These are phyloP conservation scores for Dothistroma pini DNA, from an alignment of 2,329 filamentous ascomycete species.

Conservation along the genomic window DNA sequence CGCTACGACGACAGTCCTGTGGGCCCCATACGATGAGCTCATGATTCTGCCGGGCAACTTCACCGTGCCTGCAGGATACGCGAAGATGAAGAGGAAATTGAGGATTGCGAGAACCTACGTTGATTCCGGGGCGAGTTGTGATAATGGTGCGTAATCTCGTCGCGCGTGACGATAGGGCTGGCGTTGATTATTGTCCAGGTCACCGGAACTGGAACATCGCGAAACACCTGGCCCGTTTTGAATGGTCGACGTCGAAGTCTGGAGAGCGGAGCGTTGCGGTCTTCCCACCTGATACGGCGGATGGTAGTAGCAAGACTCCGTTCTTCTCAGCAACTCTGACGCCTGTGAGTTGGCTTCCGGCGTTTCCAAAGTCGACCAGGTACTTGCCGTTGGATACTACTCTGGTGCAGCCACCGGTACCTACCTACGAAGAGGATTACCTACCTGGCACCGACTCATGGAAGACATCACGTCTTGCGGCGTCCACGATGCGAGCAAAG, in stretches of 20 bases:
- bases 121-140: not conserved
- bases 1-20: constrained; percentile 2
- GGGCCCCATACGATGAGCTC: constrained; percentile 7
- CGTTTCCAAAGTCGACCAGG: constrained; percentile 2
- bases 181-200: not conserved
- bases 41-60: constrained; percentile 3
- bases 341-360: constrained; percentile 1
- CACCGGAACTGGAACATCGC: constrained; percentile 9
- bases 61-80: constrained; percentile 1
- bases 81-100: constrained; percentile 5
- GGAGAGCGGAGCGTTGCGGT: constrained; percentile 4
- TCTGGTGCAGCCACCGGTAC: constrained; percentile 8
- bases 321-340: constrained; percentile 8
- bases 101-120: constrained; percentile 8
- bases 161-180: too few relatives aligned
- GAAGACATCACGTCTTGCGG: not conserved
- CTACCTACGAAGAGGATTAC: not conserved
- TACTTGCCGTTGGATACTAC: constrained; percentile 3
- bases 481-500: not conserved
- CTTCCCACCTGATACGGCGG: not conserved
- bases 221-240: constrained; percentile 7
- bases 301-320: not conserved
- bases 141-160: not conserved
- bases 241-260: constrained; percentile 1
- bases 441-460: constrained; percentile 4